Base-by-base conservation (phyloP, 2,329 filamentous ascomycete species). In the Calycina herbarum region DNA sequence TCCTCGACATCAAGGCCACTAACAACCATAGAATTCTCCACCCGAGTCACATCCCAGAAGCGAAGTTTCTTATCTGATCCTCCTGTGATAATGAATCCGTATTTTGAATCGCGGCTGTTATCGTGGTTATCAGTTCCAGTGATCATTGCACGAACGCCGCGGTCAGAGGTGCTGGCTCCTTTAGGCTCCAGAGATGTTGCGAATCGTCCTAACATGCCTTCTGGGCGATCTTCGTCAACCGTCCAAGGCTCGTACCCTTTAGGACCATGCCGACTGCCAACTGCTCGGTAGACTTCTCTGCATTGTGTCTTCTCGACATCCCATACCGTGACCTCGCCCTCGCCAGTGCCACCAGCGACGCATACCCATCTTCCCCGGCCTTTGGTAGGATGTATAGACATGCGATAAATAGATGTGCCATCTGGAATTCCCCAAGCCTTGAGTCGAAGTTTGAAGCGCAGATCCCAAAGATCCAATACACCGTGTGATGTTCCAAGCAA, bases 291-390 rank as follows among this genome's bases (percentile, higher is more conserved):
- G 0, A 97, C 89, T 76, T 98, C 94, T 66, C 92, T 87, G 74
- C 95, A 99, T 57, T 91, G 85, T 7, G 89, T 87, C 79, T 94
- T 96, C 76, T 98, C 94, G 17, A 98, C 82, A 74, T 98, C 95
- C 95, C 95, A 99, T 0, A 96, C 91, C 0, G 93, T 96, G 38
- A 99, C 87, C 75, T 99, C 95, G 17, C 93, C 93, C 67, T 92
- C 88, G 3, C 88, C 91, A 7, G 91, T 96, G 8, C 94, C 94
- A 17, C 94, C 94, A 2, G 93, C 90, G 8, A 97, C 90, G 76
- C 93, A 96, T 0, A 98, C 86, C 86, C 92, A 94, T 76, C 89
- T 90, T 11, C 91, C 91, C 56, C 92, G 87, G 0, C 91, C 90
- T 75, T 89, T 92, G 29, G 85, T 85, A 0, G 93, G 93, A 74